Evolutionary conservation across 768 basidiomycete species (phyloP).

Genomic region (Rhizopogon vinicolor): DNA sequence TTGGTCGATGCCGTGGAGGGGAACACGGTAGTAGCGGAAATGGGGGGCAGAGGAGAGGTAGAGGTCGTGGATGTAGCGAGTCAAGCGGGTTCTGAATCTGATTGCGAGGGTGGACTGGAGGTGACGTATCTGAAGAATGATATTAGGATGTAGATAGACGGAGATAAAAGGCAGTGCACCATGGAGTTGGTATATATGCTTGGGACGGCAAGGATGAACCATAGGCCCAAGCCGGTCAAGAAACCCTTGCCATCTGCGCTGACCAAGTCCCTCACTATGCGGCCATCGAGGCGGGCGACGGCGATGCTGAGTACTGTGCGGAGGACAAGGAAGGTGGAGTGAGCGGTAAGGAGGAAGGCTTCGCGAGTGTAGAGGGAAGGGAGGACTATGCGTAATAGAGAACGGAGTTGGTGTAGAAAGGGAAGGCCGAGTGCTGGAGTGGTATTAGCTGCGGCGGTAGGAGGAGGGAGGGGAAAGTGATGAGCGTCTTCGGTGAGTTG

Average conservation of each 20-base stretch:
- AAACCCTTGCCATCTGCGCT: conserved; percentile 86
- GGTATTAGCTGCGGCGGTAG: conserved; percentile 15
- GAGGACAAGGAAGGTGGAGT: conserved; percentile 82
- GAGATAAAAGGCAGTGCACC: conserved; percentile 37
- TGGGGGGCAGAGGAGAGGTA: conserved; percentile 77
- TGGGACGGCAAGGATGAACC: conserved; percentile 90
- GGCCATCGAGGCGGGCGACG: conserved; percentile 85
- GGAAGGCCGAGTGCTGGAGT: conserved; percentile 46
- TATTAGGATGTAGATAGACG: not conserved
- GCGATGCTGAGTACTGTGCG: conserved; percentile 84
- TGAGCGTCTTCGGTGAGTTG: conserved; percentile 48
- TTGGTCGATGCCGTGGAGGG: conserved; percentile 79
- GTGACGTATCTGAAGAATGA: conserved; percentile 66
- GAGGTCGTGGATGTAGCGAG: conserved; percentile 87
- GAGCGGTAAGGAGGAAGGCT: conserved; percentile 63
- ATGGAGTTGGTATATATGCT: conserved; percentile 96
- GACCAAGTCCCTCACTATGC: conserved; percentile 85
- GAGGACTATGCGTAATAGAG: conserved; percentile 69
- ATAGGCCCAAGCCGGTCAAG: conserved; percentile 71
- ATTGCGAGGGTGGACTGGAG: conserved; percentile 84
- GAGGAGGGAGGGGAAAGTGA: conserved; percentile 57
- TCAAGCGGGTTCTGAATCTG: conserved; percentile 78
- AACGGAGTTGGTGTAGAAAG: conserved; percentile 68
- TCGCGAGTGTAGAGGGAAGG: conserved; percentile 66
- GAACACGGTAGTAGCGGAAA: conserved; percentile 62